Evolutionary conservation across 768 basidiomycete genomes (phyloP).

Genomic region (Termitomyces sp.): DNA sequence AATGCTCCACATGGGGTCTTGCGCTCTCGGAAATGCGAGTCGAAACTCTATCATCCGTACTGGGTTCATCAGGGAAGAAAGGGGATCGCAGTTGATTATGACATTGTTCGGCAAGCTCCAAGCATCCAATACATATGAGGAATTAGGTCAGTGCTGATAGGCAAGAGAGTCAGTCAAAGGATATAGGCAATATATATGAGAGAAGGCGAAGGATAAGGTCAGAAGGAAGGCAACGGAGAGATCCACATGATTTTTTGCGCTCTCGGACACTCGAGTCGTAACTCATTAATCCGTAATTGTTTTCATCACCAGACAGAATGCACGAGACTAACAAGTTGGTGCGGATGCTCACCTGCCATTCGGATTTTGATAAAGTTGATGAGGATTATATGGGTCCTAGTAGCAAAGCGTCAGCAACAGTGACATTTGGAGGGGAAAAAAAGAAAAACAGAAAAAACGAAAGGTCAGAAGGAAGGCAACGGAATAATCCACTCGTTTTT

Average conservation of each 20-base stretch:
- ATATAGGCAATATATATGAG: background rate
- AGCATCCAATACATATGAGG: background rate
- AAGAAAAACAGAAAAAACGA: background rate
- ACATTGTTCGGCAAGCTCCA: background rate
- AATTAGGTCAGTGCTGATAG: background rate
- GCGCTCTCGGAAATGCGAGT: constrained; percentile 18
- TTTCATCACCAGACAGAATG: constrained; percentile 1
- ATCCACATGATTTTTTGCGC: constrained; percentile 35
- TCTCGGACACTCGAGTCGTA: constrained; percentile 13
- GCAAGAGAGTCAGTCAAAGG: constrained; percentile 1
- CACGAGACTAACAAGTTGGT: background rate
- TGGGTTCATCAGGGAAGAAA: constrained; percentile 8
- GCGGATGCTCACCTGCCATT: background rate
- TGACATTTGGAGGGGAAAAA: background rate
- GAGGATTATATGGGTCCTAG: background rate
- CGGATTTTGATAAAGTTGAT: background rate
- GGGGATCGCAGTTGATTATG: background rate
- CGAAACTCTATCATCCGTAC: constrained; percentile 17
- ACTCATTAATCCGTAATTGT: constrained; percentile 15
- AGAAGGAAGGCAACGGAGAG: constrained; percentile 53
- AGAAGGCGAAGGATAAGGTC: background rate
- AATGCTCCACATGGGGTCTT: constrained; percentile 37
- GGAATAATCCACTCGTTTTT: constrained; percentile 43
- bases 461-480: constrained; percentile 55
- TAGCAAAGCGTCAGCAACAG: background rate